Conservation (phyloP, 2,329 filamentous ascomycete species). For the Stenocarpella maydis region DNA sequence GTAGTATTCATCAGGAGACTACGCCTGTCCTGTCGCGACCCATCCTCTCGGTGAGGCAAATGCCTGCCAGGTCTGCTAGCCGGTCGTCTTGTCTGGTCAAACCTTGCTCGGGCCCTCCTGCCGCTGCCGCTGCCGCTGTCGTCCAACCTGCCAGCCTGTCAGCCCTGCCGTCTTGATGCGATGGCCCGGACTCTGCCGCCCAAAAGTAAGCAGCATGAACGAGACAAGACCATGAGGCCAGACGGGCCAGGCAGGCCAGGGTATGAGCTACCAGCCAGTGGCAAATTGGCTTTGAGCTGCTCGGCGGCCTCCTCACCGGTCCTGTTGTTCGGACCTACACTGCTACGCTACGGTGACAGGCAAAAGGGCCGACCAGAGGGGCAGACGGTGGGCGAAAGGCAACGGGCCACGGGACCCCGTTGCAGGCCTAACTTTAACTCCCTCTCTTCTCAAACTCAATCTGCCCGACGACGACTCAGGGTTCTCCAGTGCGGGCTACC, state of each 20-base stretch:
- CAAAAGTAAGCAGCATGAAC: not conserved
- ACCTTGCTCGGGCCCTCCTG: too few relatives aligned
- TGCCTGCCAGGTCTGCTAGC: not conserved
- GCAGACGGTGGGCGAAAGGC: not conserved
- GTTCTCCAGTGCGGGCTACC: not conserved
- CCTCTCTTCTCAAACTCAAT: not conserved
- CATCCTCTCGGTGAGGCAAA: conserved; percentile 2
- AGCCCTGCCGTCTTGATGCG: conserved; percentile 5
- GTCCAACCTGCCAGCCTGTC: not conserved
- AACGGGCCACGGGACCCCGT: conserved; percentile 4
- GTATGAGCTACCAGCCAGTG: not conserved
- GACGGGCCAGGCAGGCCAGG: too few relatives aligned
- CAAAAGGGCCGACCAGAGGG: not conserved
- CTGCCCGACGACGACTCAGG: conserved; percentile 2
- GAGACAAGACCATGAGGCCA: too few relatives aligned
- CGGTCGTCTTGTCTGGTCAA: not conserved
- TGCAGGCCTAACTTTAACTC: conserved; percentile 25
- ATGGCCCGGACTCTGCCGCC: not conserved
- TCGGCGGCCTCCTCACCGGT: not conserved
- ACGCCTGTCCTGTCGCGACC: conserved; percentile 16
- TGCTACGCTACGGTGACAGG: too few relatives aligned
- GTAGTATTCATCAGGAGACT: too few relatives aligned
- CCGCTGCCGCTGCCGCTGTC: too few relatives aligned
- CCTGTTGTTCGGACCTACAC: too few relatives aligned
- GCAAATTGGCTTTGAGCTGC: conserved; percentile 20